Evolutionary conservation across 345 rosid genomes (phyloP).

Genomic region (Xanthoceras sorbifolium): DNA sequence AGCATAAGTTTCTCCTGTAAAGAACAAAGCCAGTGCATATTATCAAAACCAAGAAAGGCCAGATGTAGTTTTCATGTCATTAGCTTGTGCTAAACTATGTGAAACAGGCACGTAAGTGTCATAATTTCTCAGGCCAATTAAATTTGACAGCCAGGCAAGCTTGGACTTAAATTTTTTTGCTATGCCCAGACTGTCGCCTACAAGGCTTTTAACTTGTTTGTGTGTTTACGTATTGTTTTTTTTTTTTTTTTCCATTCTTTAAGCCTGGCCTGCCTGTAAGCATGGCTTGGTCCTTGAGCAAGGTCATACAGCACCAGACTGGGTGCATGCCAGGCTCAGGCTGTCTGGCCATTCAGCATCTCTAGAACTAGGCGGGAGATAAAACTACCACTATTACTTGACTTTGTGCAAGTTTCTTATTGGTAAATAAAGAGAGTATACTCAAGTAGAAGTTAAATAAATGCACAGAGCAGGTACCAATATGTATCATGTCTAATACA

Average conservation of each 20-base stretch:
- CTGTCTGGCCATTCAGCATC: no score
- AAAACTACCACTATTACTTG: neutral
- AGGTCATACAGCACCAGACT: no score
- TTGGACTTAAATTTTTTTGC: no score
- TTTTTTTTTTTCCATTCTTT: no score
- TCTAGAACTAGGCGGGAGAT: neutral
- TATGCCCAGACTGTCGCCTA: no score
- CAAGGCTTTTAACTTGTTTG: no score
- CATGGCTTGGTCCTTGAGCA: no score
- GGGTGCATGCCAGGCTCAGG: no score
- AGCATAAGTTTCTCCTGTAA: conserved; percentile 82
- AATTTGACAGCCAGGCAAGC: no score
- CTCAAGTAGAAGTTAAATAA: neutral
- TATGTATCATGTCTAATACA: neutral
- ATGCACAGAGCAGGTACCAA: neutral
- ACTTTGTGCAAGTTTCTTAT: neutral
- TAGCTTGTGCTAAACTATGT: neutral
- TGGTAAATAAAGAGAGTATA: neutral
- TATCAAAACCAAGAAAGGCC: neutral
- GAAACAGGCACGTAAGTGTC: neutral
- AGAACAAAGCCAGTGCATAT: conserved; percentile 20
- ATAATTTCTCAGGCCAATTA: no score
- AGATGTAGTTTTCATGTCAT: neutral
- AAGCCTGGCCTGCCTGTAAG: no score
- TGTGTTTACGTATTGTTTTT: no score